Base-by-base conservation (phyloP, 148 eudicot genomes). In the Suaeda aralocaspica region DNA sequence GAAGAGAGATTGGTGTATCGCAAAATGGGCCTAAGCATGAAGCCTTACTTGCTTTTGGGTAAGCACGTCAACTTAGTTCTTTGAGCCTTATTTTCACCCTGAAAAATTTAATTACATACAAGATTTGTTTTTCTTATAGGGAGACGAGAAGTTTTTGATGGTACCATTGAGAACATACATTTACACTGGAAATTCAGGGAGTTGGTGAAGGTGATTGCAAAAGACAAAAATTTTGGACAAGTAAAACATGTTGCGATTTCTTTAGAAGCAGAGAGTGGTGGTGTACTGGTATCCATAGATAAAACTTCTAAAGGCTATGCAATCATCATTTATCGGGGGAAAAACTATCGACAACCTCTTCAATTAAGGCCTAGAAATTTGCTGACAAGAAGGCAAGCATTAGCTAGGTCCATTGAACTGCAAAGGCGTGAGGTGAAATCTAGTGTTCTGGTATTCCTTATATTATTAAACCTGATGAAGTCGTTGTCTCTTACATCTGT, bases 11-110 rank as follows among this genome's bases (percentile, higher is more conserved):
- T 89, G 79, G 79, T 92, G 49, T 84, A 87, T 55, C 97, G 89
- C 25, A 95, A 79, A 79, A 91, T 91, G 67, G 99, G 99, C 60
- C 72, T 86, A 76, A 95, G 99, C 77, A 95, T 95, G 99, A 95
- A 95, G 76, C 97, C 99, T 8, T 88, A 62, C 76, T 76, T 91
- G 75, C 83, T 74, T 77, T 70, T 94, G 69, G 99, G 99, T 91
- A 89, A 75, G 72, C 5, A 42, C 46, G 24, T 4, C 36, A 68
- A 67, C 60, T 63, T 71, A 13, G 56, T 15, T 72, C 44, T 66
- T 59, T 13, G n/a, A 28, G 16, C 41, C 56, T 29, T 25, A 3
- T 33, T 9, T 28, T 41, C 6, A 33, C 24, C 19, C 45, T 5
- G 26, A 11, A 25, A 36, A 72, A 45, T 69, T 10, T 24, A 70